Percentiles rank a stretch among this genome's conserved stretches.
These are phyloP conservation scores for Cryptosporidium parvum DNA, from an alignment of 169 alveolate species.

Conservation along the genomic window DNA sequence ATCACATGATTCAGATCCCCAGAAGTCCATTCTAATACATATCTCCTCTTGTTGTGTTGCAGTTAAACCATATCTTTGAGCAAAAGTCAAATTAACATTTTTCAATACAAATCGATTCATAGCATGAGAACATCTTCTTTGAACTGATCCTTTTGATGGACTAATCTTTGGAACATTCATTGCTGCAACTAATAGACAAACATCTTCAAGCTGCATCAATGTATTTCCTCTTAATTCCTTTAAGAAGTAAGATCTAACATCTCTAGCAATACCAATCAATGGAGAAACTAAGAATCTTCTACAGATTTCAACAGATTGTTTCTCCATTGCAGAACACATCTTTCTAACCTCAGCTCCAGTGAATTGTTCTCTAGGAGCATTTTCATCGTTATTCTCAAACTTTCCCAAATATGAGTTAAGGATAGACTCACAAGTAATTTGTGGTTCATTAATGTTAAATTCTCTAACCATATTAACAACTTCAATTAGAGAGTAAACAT, in stretches of 20 bases:
- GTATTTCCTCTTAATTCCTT: slow-evolving; percentile 37
- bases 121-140: slow-evolving; percentile 70
- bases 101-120: slow-evolving; percentile 63
- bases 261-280: slow-evolving; percentile 71
- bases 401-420: slow-evolving; percentile 59
- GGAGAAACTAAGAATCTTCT: slow-evolving; percentile 73
- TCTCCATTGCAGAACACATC: slow-evolving; percentile 68
- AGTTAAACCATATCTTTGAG: slow-evolving; percentile 70
- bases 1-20: slow-evolving; percentile 62
- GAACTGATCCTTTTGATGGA: slow-evolving; percentile 24
- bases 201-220: slow-evolving; percentile 59
- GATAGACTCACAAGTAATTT: slow-evolving; percentile 40
- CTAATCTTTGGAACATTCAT: slow-evolving; percentile 55
- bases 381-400: slow-evolving; percentile 58
- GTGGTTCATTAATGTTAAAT: slow-evolving; percentile 63
- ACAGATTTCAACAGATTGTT: slow-evolving; percentile 64
- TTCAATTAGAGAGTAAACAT: slow-evolving; percentile 55
- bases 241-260: slow-evolving; percentile 59
- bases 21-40: slow-evolving; percentile 56
- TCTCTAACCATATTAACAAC: slow-evolving; percentile 64
- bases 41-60: slow-evolving; percentile 65
- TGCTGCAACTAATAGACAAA: slow-evolving; percentile 57
- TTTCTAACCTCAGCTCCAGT: slow-evolving; percentile 52
- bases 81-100: slow-evolving; percentile 61
- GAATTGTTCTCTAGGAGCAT: slow-evolving; percentile 59